Evolutionary conservation across 768 basidiomycete genomes (phyloP).

Genomic region (Boletus subparvulus): DNA sequence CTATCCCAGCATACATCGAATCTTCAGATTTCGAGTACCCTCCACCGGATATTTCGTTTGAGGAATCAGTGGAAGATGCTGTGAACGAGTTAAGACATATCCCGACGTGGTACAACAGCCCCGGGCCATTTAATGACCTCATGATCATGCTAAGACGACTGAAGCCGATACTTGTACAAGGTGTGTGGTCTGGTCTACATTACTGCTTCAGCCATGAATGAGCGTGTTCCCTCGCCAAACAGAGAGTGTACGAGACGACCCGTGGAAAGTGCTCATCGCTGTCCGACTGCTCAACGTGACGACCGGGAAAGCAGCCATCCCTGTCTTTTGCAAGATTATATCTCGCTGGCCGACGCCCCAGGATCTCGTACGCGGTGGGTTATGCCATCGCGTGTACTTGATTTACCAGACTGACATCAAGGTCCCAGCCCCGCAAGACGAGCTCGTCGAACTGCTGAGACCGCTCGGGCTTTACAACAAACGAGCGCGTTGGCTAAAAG

Average conservation of each 20-base stretch:
- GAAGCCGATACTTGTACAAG: constrained; percentile 33
- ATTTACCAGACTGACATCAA: not conserved
- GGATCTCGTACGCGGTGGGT: constrained; percentile 53
- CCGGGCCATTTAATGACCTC: constrained; percentile 21
- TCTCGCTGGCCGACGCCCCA: constrained; percentile 57
- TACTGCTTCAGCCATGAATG: not conserved
- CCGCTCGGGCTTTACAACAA: constrained; percentile 60
- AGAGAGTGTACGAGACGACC: constrained; percentile 55
- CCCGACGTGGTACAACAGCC: not conserved
- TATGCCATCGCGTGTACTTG: not conserved
- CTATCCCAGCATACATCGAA: constrained; percentile 5
- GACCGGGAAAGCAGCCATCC: constrained; percentile 58
- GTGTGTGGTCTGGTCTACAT: constrained; percentile 10
- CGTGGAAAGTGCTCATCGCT: constrained; percentile 71
- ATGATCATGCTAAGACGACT: constrained; percentile 28
- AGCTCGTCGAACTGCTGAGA: constrained; percentile 46
- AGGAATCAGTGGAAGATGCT: not conserved
- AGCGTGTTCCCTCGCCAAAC: not conserved
- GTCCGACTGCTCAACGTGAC: constrained; percentile 73
- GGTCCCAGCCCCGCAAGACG: constrained; percentile 40
- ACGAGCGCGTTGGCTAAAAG: constrained; percentile 55
- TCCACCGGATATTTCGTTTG: not conserved
- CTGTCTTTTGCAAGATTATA: constrained; percentile 61
- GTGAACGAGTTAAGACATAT: not conserved
- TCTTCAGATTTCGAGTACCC: constrained; percentile 7